These are phyloP conservation scores for Neurospora hispaniola DNA, from an alignment of 495 filamentous ascomycete genomes.

Conservation along the genomic window DNA sequence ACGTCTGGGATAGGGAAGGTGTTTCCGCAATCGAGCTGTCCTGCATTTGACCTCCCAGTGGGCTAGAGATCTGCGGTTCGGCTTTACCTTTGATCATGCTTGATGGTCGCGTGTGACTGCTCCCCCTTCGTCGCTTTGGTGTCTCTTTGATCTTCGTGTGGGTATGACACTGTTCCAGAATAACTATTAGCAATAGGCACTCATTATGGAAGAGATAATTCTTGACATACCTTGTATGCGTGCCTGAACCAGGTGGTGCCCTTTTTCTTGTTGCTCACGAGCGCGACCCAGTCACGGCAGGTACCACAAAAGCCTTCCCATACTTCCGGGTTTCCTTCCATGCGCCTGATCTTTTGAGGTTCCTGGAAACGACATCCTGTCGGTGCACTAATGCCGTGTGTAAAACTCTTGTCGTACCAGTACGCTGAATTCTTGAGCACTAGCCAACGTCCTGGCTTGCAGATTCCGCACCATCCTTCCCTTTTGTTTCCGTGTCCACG, in stretches of 20 bases:
- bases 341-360: conserved; percentile 57
- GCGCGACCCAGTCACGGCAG: conserved; percentile 67
- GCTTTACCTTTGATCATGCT: conserved; percentile 29
- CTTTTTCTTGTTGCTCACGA: conserved; percentile 78
- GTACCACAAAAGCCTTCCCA: conserved; percentile 74
- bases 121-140: conserved; percentile 60
- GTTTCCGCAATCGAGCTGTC: not conserved
- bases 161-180: conserved; percentile 51
- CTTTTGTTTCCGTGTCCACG: conserved; percentile 72
- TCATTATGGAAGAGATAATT: not conserved
- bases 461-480: conserved; percentile 78
- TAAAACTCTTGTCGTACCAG: conserved; percentile 81
- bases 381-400: conserved; percentile 68
- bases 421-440: conserved; percentile 77
- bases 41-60: not conserved
- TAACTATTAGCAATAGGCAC: not conserved
- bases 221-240: conserved; percentile 60
- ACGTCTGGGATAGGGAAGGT: not conserved
- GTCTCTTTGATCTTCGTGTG: conserved; percentile 65
- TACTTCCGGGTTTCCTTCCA: conserved; percentile 69
- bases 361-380: conserved; percentile 65
- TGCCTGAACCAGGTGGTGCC: conserved; percentile 78
- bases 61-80: conserved; percentile 27
- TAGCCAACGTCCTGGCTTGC: conserved; percentile 71
- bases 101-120: conserved; percentile 36